phyloP scores from a whole-genome alignment of 2,329 filamentous ascomycete species.

The Pseudogymnoascus sp. region DNA sequence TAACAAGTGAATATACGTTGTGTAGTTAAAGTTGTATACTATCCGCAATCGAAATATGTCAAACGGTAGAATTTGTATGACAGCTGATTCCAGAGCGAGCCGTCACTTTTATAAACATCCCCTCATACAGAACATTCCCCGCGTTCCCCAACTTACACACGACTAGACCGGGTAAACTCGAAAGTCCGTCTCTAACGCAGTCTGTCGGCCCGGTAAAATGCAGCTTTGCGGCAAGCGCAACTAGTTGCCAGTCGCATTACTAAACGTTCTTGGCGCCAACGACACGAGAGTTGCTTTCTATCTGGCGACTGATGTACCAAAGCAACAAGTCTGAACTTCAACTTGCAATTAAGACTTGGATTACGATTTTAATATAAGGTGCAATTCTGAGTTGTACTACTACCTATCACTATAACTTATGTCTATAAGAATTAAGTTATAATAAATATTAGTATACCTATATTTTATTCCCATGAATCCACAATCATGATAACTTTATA shows the following conservation, averaged over 20 bases:
- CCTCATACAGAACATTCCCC: neutral
- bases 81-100: neutral
- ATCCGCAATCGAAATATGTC: neutral
- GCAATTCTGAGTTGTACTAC: neutral
- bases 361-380: neutral
- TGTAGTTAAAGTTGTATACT: neutral
- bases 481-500: neutral
- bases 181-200: neutral
- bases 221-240: neutral
- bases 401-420: neutral
- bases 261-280: slow-evolving; percentile 4
- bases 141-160: neutral
- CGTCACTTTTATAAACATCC: neutral
- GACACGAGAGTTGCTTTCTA: neutral
- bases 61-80: neutral
- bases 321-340: neutral
- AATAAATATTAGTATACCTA: neutral
- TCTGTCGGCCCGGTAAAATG: neutral
- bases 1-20: neutral
- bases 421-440: neutral
- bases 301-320: neutral
- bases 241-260: neutral
- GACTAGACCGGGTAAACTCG: slow-evolving; percentile 1
- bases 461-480: neutral
- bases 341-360: neutral